Percentiles rank a stretch among this genome's conserved stretches.
phyloP scores from a whole-genome alignment of 1,139 yeast species.

The Taphrina confusa region DNA sequence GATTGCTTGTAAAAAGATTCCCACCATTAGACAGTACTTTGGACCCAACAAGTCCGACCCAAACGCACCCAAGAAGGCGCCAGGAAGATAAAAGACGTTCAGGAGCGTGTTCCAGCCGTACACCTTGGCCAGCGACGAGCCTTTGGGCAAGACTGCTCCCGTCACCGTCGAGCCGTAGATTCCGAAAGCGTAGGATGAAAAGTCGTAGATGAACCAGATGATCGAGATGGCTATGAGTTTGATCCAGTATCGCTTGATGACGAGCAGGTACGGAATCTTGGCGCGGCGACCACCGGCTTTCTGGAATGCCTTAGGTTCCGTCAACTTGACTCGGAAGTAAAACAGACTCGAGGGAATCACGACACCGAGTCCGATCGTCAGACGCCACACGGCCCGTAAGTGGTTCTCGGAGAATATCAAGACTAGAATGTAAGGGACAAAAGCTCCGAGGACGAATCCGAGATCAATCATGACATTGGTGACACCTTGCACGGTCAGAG shows the following conservation, averaged over 20 bases:
- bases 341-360: constrained; percentile 79
- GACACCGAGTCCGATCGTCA: constrained; percentile 90
- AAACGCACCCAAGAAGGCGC: constrained; percentile 79
- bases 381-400: constrained; percentile 84
- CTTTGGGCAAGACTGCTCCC: constrained; percentile 55
- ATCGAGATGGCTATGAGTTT: constrained; percentile 68
- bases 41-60: constrained; percentile 88
- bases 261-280: constrained; percentile 65
- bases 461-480: constrained; percentile 84
- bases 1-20: constrained; percentile 70
- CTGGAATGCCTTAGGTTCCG: constrained; percentile 69
- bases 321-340: constrained; percentile 70
- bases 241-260: constrained; percentile 81
- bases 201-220: constrained; percentile 90
- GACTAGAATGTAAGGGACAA: constrained; percentile 80
- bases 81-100: constrained; percentile 85
- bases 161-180: constrained; percentile 73
- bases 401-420: constrained; percentile 77
- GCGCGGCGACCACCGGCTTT: constrained; percentile 69
- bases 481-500: constrained; percentile 47
- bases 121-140: constrained; percentile 53
- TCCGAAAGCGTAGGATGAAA: constrained; percentile 83
- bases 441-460: constrained; percentile 81
- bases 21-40: constrained; percentile 68
- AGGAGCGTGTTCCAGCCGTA: constrained; percentile 94